Conservation (phyloP, 768 basidiomycete genomes). For the Daedaleopsis nitida region DNA sequence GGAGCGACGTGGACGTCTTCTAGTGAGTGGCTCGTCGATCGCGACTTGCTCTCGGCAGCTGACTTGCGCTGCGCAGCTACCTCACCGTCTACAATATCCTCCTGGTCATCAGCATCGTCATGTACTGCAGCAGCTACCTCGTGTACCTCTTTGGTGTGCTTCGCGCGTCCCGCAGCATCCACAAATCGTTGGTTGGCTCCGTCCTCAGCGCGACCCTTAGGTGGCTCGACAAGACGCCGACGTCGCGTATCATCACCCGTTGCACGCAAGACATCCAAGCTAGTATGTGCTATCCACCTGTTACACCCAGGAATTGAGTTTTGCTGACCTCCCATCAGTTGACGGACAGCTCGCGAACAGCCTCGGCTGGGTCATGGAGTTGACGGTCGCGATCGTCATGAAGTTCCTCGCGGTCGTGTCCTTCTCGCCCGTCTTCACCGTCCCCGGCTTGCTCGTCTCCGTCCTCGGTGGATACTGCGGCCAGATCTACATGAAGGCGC, state of each 20-base stretch:
- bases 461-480: constrained; percentile 45
- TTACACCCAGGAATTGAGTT: too few relatives aligned
- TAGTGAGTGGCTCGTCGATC: constrained; percentile 26
- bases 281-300: constrained; percentile 20
- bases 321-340: constrained; percentile 24
- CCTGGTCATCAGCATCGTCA: constrained; percentile 17
- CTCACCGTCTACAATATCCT: constrained; percentile 28
- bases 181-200: constrained; percentile 30
- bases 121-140: constrained; percentile 25
- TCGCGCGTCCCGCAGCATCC: constrained; percentile 35
- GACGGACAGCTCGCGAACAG: constrained; percentile 35
- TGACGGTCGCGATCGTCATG: constrained; percentile 35
- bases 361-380: constrained; percentile 33
- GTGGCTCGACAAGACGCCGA: constrained; percentile 55
- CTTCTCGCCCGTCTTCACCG: constrained; percentile 43
- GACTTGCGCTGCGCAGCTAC: constrained; percentile 25
- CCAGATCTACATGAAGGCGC: constrained; percentile 57
- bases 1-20: constrained; percentile 32
- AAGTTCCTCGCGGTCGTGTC: constrained; percentile 40
- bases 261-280: constrained; percentile 66
- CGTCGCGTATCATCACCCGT: constrained; percentile 62
- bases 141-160: constrained; percentile 33
- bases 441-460: constrained; percentile 40
- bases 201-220: constrained; percentile 36
- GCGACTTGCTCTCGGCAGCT: neutral